Percentiles rank a stretch among this genome's conserved stretches.
phyloP scores from a whole-genome alignment of 768 basidiomycete species.

The Coprinopsis strossmayeri region DNA sequence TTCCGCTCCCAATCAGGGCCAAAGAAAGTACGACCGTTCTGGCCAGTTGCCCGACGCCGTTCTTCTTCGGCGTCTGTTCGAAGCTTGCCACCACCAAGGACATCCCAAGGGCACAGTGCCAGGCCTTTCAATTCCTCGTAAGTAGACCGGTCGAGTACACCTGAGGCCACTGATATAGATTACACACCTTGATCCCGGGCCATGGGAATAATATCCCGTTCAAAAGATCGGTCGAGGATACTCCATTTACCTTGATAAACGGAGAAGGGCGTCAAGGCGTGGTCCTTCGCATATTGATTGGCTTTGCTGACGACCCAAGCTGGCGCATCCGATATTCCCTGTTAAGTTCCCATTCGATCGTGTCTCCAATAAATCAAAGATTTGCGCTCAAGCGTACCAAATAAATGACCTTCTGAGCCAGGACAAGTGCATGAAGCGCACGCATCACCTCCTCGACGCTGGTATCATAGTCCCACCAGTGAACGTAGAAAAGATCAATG shows the following conservation, averaged over 20 bases:
- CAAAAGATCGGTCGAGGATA: conserved; percentile 38
- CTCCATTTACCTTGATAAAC: conserved; percentile 48
- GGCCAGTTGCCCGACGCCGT: conserved; percentile 20
- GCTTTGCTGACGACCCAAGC: conserved; percentile 44
- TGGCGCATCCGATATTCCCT: conserved; percentile 37
- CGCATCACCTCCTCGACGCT: conserved; percentile 53
- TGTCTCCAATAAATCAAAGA: neutral
- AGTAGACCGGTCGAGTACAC: no score
- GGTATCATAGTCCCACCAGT: conserved; percentile 46
- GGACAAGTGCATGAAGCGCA: conserved; percentile 44
- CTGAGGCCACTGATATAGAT: no score
- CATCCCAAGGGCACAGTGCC: conserved; percentile 27
- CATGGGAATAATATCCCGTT: conserved; percentile 49
- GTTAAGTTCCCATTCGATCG: neutral
- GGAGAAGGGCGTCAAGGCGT: conserved; percentile 44
- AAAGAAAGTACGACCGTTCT: conserved; percentile 29
- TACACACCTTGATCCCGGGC: conserved; percentile 32
- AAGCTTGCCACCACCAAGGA: conserved; percentile 35
- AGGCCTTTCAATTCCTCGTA: no score
- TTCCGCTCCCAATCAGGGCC: conserved; percentile 36
- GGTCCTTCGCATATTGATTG: conserved; percentile 43
- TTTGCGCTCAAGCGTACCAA: conserved; percentile 19
- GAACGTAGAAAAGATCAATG: conserved; percentile 30
- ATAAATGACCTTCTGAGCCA: conserved; percentile 43
- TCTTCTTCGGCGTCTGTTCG: conserved; percentile 41